Evolutionary conservation across 352 stramenopile species (phyloP), one percentile per base, ranked within the genome.

Genomic region (Phytophthora pisi): DNA sequence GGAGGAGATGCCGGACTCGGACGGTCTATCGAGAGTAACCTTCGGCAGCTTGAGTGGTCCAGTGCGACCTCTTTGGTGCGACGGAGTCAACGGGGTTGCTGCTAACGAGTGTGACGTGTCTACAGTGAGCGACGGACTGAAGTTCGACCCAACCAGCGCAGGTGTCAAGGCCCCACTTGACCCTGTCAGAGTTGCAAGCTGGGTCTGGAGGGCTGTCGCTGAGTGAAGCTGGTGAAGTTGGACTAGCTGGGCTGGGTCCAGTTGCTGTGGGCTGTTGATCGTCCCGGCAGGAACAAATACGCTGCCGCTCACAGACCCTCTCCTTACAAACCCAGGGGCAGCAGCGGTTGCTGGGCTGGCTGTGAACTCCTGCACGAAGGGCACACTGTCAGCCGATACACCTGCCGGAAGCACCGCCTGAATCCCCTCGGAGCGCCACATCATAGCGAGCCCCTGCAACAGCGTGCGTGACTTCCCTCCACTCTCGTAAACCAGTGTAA

Each of bases 391-490:
- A 5, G 75, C 28, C 9, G 51, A 54, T 7, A 81, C 28, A 0
- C 68, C 77, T 0, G 51, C 57, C 4, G 82, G 84, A 2, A 92
- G 45, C 10, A 92, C 30, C 0, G 70, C 80, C 34, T 84, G 59
- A 6, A 91, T 56, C 1, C 82, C 84, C 26, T 90, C 80, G 0
- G 77, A 74, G 9, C 84, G 74, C 82, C 82, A 92, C 65, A 91
- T 73, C 24, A 78, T 81, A 1, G 82, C 84, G 2, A 92, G 63
- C 0, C 82, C 81, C 54, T 93, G 84, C 3, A 93, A 62, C 5
- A 93, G 52, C 4, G 84, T 91, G 0, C 81, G 68, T 0, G 79
- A 85, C 56, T 89, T 91, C 11, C 67, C 77, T 7, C 74, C 78
- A 18, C 68, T 88, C 53, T 91, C 84, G 31, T 78, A 86, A 1